A percentile compares a stretch with the other conserved stretches of the same genome.
These are phyloP conservation scores for Acanthamoeba quina DNA, from an alignment of 208 protist genomes.

Conservation along the genomic window DNA sequence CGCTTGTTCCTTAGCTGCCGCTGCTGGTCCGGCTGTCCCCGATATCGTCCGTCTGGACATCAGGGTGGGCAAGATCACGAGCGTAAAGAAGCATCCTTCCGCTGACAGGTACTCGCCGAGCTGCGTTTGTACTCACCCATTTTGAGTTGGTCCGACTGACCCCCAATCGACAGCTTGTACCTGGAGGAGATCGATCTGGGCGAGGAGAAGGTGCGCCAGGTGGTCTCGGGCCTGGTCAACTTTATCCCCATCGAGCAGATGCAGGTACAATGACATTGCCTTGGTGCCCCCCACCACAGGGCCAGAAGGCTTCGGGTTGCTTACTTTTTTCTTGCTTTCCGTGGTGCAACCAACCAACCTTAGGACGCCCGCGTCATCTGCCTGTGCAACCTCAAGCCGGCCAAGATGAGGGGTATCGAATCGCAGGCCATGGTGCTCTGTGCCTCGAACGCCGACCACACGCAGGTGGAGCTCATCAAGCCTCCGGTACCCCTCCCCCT, in stretches of 20 bases:
- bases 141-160: background rate
- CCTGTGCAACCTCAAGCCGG: constrained; percentile 78
- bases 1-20: background rate
- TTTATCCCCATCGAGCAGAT: constrained; percentile 71
- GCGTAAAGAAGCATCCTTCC: constrained; percentile 40
- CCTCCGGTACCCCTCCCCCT: background rate
- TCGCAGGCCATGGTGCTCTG: constrained; percentile 75
- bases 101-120: constrained; percentile 54
- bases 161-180: background rate
- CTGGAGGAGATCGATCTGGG: constrained; percentile 77
- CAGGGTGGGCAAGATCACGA: constrained; percentile 59
- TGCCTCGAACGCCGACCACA: constrained; percentile 71
- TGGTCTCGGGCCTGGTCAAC: constrained; percentile 62
- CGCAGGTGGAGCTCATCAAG: constrained; percentile 77
- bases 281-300: background rate
- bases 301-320: background rate
- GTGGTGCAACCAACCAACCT: background rate
- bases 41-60: constrained; percentile 65
- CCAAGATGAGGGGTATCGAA: constrained; percentile 72
- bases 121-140: background rate
- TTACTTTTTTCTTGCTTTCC: background rate
- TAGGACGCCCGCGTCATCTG: constrained; percentile 52
- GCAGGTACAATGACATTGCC: background rate
- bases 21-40: background rate
- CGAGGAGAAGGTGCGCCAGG: constrained; percentile 63